phyloP scores from a whole-genome alignment of 805 yeast species.

The Dipodascopsis tothii region DNA sequence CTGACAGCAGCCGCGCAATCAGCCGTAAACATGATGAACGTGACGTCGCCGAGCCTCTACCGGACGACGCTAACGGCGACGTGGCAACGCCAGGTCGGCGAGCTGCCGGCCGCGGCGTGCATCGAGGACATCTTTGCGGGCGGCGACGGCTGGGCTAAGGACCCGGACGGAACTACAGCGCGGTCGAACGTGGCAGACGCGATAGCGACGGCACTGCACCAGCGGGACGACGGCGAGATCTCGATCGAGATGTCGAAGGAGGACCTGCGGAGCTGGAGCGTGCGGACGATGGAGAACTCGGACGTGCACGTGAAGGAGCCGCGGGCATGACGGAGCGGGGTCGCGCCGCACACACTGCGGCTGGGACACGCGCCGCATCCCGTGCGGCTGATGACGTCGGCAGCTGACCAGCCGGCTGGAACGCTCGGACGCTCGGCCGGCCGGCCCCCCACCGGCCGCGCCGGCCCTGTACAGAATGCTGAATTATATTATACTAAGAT shows the following conservation, averaged over 20 bases:
- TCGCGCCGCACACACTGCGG: too few relatives aligned
- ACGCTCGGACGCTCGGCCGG: too few relatives aligned
- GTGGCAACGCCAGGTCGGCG: conserved; percentile 25
- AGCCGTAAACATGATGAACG: neutral
- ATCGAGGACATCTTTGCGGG: conserved; percentile 68
- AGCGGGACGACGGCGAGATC: conserved; percentile 14
- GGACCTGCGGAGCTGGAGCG: conserved; percentile 20
- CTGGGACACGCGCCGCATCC: too few relatives aligned
- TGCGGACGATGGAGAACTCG: too few relatives aligned
- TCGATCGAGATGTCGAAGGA: conserved; percentile 16
- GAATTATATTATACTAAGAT: too few relatives aligned
- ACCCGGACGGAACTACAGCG: conserved; percentile 33
- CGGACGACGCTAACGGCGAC: conserved; percentile 18
- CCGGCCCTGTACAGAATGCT: too few relatives aligned
- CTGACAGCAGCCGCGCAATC: conserved; percentile 2
- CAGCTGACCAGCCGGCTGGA: too few relatives aligned
- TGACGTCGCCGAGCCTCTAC: conserved; percentile 16
- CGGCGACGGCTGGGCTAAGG: conserved; percentile 47
- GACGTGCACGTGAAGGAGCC: too few relatives aligned
- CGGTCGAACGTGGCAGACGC: conserved; percentile 71
- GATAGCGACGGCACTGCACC: conserved; percentile 58
- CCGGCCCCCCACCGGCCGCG: too few relatives aligned
- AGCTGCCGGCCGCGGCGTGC: conserved; percentile 51
- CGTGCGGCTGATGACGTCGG: too few relatives aligned
- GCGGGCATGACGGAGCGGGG: too few relatives aligned